Evolutionary conservation across 2,329 filamentous ascomycete genomes (phyloP), one percentile per base, ranked within the genome.

Genomic region (Cladosporium austrohemisphaericum): DNA sequence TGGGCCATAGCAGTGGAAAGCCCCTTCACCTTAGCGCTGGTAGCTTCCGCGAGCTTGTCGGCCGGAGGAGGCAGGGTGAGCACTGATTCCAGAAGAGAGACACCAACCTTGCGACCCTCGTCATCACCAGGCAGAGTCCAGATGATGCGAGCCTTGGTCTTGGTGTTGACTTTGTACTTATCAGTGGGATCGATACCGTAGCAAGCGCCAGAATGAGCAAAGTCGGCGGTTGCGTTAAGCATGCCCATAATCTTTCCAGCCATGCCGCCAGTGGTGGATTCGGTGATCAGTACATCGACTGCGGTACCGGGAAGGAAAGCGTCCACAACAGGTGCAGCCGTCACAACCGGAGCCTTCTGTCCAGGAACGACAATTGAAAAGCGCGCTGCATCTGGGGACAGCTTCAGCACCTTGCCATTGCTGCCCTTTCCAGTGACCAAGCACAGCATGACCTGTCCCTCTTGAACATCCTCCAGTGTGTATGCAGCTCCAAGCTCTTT

Each of bases 301-400:
- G 85, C 83, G n/a, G 89, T 93, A 57, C 93, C 94, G 1, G 94
- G 93, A 5, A 96, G 77, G 69, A 95, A 95, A 5, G 87, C 81
- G 65, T 91, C 89, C 63, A 98, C 86, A 0, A 88, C 94, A 7
- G 89, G 89, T 0, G 91, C 91, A 32, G 87, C 83, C 23, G 76
- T 78, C 3, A 95, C 76, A 16, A 60, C 50, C 3, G 64, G 59
- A 25, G 51, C 50, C 41, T 60, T 31, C 50, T 56, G 54, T 37
- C 57, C 55, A 41, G 49, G 40, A 36, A 35, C 28, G 20, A 51
- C 18, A 25, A 57, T 55, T 20, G 60, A 59, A 49, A 63, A 63
- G 5, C 55, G 57, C 55, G 79, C 78, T 33, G 80, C 74, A 59
- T 89, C 80, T 16, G 88, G 81, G 2, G 88, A 91, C 19, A 98